Evolutionary conservation across 805 yeast genomes (phyloP).

Genomic region (Kodamaea lidongshanica): DNA sequence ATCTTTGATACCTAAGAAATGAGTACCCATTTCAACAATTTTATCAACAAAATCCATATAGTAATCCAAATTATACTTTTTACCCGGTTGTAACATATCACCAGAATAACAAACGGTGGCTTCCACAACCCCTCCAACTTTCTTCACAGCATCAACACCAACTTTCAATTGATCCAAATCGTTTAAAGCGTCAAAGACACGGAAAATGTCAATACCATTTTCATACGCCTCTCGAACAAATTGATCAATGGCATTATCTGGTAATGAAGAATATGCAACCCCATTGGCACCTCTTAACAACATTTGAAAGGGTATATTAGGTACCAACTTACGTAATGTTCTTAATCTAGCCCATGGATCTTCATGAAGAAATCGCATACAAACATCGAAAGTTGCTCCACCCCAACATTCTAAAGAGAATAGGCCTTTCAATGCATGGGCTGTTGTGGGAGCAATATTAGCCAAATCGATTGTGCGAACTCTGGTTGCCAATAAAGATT

Average conservation of each 20-base stretch:
- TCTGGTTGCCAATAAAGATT: conserved; percentile 93
- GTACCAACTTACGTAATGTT: conserved; percentile 80
- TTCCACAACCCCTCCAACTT: conserved; percentile 98
- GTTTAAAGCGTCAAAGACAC: conserved; percentile 96
- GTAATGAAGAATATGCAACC: conserved; percentile 95
- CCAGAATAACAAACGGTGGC: conserved; percentile 98
- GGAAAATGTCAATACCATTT: conserved; percentile 93
- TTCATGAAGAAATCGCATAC: conserved; percentile 97
- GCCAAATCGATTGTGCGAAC: conserved; percentile 89
- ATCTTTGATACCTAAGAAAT: conserved; percentile 94
- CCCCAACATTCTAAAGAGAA: conserved; percentile 99
- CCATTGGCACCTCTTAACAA: conserved; percentile 98
- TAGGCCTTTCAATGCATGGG: conserved; percentile 82
- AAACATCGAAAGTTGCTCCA: conserved; percentile 98
- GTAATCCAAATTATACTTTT: conserved; percentile 92
- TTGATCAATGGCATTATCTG: conserved; percentile 98
- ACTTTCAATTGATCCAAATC: conserved; percentile 95
- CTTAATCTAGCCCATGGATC: conserved; percentile 98
- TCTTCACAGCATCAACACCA: conserved; percentile 95
- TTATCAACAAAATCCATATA: conserved; percentile 75
- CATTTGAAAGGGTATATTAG: conserved; percentile 99
- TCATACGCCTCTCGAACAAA: conserved; percentile 93
- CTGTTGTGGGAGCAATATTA: conserved; percentile 90
- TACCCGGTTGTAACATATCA: conserved; percentile 93
- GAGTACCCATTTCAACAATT: conserved; percentile 92